Evolutionary conservation across 257 asterid genomes (phyloP).

Genomic region (Solanum verrucosum): DNA sequence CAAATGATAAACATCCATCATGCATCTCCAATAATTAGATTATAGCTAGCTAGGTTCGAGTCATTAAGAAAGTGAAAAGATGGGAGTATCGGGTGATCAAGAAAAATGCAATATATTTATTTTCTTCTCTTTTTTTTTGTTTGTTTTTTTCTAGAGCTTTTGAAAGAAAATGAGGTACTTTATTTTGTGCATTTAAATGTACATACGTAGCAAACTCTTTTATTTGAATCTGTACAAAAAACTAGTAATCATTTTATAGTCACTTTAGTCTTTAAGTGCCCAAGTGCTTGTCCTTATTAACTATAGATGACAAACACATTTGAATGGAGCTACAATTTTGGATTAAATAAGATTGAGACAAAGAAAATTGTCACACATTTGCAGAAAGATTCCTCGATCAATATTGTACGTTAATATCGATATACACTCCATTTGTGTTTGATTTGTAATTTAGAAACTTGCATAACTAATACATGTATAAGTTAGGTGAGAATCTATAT

Average conservation of each 20-base stretch:
- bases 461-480: too few species aligned
- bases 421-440: background rate
- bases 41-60: too few species aligned
- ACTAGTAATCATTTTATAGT: background rate
- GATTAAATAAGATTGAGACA: background rate
- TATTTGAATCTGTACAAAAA: background rate
- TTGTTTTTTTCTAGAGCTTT: background rate
- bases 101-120: background rate
- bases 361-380: background rate
- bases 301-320: background rate
- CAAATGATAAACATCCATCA: too few species aligned
- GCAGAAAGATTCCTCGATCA: background rate
- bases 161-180: background rate
- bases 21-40: too few species aligned
- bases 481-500: background rate
- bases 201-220: background rate
- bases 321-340: background rate
- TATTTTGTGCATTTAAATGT: background rate
- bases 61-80: too few species aligned
- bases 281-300: background rate
- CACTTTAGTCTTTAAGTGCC: background rate
- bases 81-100: background rate
- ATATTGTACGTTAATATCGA: background rate
- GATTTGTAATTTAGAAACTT: too few species aligned
- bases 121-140: too few species aligned